These are phyloP conservation scores for Saccharomyces cerevisiae DNA, from an alignment of 805 yeast genomes.

Conservation along the genomic window DNA sequence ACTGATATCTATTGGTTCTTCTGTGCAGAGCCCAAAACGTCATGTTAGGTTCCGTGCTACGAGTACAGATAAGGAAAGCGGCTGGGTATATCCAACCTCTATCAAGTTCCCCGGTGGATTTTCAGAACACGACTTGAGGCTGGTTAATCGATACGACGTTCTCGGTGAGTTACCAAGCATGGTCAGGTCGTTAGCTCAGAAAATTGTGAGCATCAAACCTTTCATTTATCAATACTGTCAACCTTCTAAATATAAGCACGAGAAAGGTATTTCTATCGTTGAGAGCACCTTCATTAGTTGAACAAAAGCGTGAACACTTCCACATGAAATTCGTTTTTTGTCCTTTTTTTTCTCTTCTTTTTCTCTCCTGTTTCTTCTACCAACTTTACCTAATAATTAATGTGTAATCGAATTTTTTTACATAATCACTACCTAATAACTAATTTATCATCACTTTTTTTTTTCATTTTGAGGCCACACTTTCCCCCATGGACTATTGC, in stretches of 20 bases:
- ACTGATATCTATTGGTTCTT: constrained; percentile 40
- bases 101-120: constrained; percentile 30
- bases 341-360: neutral
- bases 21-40: constrained; percentile 47
- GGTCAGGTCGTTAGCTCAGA: constrained; percentile 68
- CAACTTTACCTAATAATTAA: neutral
- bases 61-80: constrained; percentile 51
- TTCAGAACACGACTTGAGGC: constrained; percentile 41
- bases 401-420: neutral
- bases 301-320: neutral
- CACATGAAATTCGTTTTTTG: neutral
- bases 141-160: constrained; percentile 78
- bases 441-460: neutral
- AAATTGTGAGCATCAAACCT: constrained; percentile 78
- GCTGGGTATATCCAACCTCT: constrained; percentile 68
- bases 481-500: neutral
- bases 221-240: constrained; percentile 77
- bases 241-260: constrained; percentile 43
- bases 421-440: neutral
- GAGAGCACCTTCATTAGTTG: constrained; percentile 68
- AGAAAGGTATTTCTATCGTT: constrained; percentile 58
- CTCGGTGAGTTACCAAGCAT: constrained; percentile 81
- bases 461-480: neutral
- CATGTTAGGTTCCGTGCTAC: constrained; percentile 34
- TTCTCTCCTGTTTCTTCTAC: neutral